Base-by-base conservation (phyloP, 2,329 filamentous ascomycete species). In the Colletotrichum graminicola region DNA sequence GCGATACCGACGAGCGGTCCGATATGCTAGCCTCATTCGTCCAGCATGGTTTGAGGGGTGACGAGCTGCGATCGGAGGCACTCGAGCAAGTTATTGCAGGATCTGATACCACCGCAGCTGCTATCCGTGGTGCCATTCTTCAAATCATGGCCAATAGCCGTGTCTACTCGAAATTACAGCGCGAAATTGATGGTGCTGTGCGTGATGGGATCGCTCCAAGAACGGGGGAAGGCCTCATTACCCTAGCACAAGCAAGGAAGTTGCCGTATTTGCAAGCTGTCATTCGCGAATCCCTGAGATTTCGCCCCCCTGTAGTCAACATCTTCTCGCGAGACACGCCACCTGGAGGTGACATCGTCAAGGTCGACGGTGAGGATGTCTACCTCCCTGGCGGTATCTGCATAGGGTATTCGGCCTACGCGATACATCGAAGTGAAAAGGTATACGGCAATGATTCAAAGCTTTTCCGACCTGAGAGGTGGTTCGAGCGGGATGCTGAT, bases 371-470 rank as follows among this genome's bases (percentile, higher is more conserved):
- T 2, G 72, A 75, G 36, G 75, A 73, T 0, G 59, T 76, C n/a
- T 75, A 71, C 52, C 65, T 91, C 5, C 86, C 86, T 0, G 88
- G 84, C 2, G 88, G 88, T 2, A 87, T 87, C 1, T 87, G 89
- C 66, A 84, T 91, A 2, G 89, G 88, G 10, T 89, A 86, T 77
- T 90, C 86, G 72, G 84, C 89, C 0, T 91, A 87, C 85, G 87
- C 90, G 0, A 79, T 92, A n/a, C 89, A 91, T 74, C 84, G 87
- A 0, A 82, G 87, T 11, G 81, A 82, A 3, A 84, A 87, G 51
- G 78, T 90, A 11, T 92, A 90, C 67, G 90, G 89, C 0, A 76
- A 82, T 0, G 87, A 91, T 72, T 84, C 86, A 0, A 85, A 90
- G 55, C 76, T 76, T 0, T 92, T 87, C 75, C 78, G 86, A 5